Percentiles rank a stretch among this genome's conserved stretches.
Conservation (phyloP, 2,329 filamentous ascomycete species). For the Penicillium glabrum region DNA sequence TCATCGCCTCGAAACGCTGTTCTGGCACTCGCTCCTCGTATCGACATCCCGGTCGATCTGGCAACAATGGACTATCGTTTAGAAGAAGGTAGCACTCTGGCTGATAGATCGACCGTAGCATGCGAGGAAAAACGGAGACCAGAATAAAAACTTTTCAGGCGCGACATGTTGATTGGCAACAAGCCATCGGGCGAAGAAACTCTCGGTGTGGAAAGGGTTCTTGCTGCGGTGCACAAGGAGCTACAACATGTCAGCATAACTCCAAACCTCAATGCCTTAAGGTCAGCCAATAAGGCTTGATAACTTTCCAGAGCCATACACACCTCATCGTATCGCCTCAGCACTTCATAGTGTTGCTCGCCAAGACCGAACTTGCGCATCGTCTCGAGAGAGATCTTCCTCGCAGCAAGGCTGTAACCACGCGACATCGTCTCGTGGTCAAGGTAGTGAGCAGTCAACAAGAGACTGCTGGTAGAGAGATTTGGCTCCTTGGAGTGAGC, state of each 20-base stretch:
- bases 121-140: slow-evolving; percentile 33
- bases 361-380: slow-evolving; percentile 27
- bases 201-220: slow-evolving; percentile 29
- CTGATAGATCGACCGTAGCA: slow-evolving; percentile 32
- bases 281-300: not conserved
- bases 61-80: not conserved
- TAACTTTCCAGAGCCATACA: not conserved
- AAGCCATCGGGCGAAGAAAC: slow-evolving; percentile 33
- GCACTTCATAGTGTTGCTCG: slow-evolving; percentile 23
- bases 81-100: slow-evolving; percentile 27
- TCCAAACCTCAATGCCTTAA: not conserved
- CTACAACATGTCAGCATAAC: not conserved
- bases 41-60: not conserved
- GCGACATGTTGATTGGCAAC: slow-evolving; percentile 15
- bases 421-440: slow-evolving; percentile 17
- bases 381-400: slow-evolving; percentile 21
- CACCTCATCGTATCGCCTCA: slow-evolving; percentile 32
- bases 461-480: slow-evolving; percentile 7
- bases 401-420: slow-evolving; percentile 29
- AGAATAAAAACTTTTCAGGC: slow-evolving; percentile 29
- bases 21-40: not conserved
- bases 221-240: slow-evolving; percentile 25
- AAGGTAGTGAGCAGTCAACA: slow-evolving; percentile 14
- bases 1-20: not conserved
- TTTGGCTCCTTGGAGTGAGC: slow-evolving; percentile 22